These are phyloP conservation scores for Hirsutella rhossiliensis DNA, from an alignment of 2,329 filamentous ascomycete genomes.

Conservation along the genomic window DNA sequence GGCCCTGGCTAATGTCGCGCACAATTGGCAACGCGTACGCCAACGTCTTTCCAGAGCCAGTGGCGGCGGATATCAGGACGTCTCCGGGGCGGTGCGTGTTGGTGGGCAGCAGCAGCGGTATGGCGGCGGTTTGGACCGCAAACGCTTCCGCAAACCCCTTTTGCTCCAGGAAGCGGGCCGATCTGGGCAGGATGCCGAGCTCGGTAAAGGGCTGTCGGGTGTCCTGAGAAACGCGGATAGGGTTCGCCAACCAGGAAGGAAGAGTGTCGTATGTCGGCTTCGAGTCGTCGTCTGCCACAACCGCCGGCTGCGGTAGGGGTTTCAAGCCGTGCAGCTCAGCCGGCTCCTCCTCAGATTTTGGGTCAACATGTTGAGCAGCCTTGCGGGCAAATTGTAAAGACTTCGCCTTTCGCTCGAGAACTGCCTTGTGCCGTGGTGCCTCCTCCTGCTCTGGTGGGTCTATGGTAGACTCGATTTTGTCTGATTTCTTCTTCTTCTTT, in stretches of 20 bases:
- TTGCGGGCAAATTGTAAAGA: slow-evolving; percentile 37
- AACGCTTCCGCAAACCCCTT: slow-evolving; percentile 36
- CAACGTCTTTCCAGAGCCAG: slow-evolving; percentile 90
- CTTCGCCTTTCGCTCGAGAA: slow-evolving; percentile 44
- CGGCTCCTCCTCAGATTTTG: slow-evolving; percentile 18
- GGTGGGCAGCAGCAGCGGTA: slow-evolving; percentile 66
- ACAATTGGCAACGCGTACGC: slow-evolving; percentile 83
- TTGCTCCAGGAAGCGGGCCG: slow-evolving; percentile 49
- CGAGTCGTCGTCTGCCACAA: slow-evolving; percentile 41
- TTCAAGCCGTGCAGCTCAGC: slow-evolving; percentile 57
- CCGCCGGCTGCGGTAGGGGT: slow-evolving; percentile 69
- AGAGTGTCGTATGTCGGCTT: slow-evolving; percentile 64
- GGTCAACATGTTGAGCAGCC: slow-evolving; percentile 18
- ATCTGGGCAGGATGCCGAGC: slow-evolving; percentile 49
- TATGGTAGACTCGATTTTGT: slow-evolving; percentile 3
- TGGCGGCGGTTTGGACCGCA: slow-evolving; percentile 35
- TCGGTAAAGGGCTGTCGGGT: slow-evolving; percentile 47
- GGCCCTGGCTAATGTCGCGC: slow-evolving; percentile 55
- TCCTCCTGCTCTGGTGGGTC: slow-evolving; percentile 15
- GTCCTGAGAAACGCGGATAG: slow-evolving; percentile 54
- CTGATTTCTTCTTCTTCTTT: slow-evolving; percentile 7
- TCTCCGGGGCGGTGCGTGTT: slow-evolving; percentile 56
- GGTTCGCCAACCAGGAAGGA: slow-evolving; percentile 68
- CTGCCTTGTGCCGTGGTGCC: slow-evolving; percentile 30
- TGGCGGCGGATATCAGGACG: slow-evolving; percentile 81